Percentiles rank a stretch among this genome's conserved stretches.
These are phyloP conservation scores for Sporothrix variecibatus DNA, from an alignment of 2,329 filamentous ascomycete species.

Conservation along the genomic window DNA sequence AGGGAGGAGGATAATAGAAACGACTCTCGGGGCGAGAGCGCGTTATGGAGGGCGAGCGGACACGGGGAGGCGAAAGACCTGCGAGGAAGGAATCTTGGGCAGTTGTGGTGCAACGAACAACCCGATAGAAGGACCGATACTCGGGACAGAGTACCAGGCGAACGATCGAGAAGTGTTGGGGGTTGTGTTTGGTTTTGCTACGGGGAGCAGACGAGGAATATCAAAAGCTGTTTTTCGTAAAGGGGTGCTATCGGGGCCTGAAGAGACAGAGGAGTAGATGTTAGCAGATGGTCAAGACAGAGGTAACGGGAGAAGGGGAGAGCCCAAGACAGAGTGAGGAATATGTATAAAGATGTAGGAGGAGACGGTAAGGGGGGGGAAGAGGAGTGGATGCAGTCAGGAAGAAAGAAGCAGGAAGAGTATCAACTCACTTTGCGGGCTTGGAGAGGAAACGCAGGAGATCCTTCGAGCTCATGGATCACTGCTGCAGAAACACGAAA, in stretches of 20 bases:
- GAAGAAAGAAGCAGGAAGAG: neutral
- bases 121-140: slow-evolving; percentile 65
- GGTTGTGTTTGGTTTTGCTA: slow-evolving; percentile 32
- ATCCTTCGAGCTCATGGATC: slow-evolving; percentile 89
- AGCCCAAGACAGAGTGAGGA: neutral
- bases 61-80: slow-evolving; percentile 79
- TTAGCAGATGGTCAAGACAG: neutral
- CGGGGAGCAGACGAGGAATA: neutral
- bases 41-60: slow-evolving; percentile 92
- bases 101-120: slow-evolving; percentile 41
- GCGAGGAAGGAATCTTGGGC: slow-evolving; percentile 86
- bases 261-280: neutral
- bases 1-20: slow-evolving; percentile 43
- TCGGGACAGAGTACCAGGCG: slow-evolving; percentile 45
- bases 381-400: slow-evolving; percentile 19
- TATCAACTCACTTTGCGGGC: slow-evolving; percentile 78
- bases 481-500: slow-evolving; percentile 34
- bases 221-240: slow-evolving; percentile 33
- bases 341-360: neutral
- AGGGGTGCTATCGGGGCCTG: slow-evolving; percentile 64
- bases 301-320: neutral
- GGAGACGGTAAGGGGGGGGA: neutral
- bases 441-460: slow-evolving; percentile 91
- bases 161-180: slow-evolving; percentile 65
- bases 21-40: slow-evolving; percentile 62